A percentile compares a stretch with the other conserved stretches of the same genome.
These are phyloP conservation scores for Cercophora newfieldiana DNA, from an alignment of 495 filamentous ascomycete genomes.

Conservation along the genomic window DNA sequence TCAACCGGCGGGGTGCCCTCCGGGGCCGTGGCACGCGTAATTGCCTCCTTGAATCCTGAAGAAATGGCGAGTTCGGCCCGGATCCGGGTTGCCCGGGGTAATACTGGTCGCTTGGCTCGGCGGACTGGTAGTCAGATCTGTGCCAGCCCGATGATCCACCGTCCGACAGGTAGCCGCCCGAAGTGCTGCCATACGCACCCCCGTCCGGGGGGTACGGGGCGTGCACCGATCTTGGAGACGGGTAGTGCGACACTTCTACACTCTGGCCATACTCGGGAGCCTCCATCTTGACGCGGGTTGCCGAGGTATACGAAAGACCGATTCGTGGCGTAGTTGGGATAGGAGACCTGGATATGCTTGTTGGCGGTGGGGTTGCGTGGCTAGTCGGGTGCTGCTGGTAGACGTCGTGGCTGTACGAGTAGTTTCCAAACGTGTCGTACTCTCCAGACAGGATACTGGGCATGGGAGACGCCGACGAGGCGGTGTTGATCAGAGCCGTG, in stretches of 20 bases:
- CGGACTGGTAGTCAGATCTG: conserved; percentile 47
- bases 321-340: conserved; percentile 34
- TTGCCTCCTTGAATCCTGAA: conserved; percentile 37
- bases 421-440: conserved; percentile 54
- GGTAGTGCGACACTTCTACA: conserved; percentile 48
- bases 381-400: conserved; percentile 49
- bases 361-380: conserved; percentile 44
- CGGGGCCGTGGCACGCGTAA: conserved; percentile 43
- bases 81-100: conserved; percentile 31
- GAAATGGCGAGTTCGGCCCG: conserved; percentile 26
- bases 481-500: conserved; percentile 38
- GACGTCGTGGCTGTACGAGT: conserved; percentile 50
- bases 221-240: conserved; percentile 48
- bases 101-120: conserved; percentile 41
- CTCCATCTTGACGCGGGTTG: conserved; percentile 54
- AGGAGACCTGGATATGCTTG: conserved; percentile 46
- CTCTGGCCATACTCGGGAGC: conserved; percentile 40
- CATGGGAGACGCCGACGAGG: conserved; percentile 41
- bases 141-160: conserved; percentile 49
- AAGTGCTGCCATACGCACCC: conserved; percentile 39
- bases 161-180: conserved; percentile 51
- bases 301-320: conserved; percentile 38
- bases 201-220: conserved; percentile 41
- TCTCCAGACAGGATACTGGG: conserved; percentile 53
- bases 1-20: conserved; percentile 56